Percentiles rank a stretch among this genome's conserved stretches.
These are phyloP conservation scores for Chrysosporium queenslandicum DNA, from an alignment of 2,329 filamentous ascomycete species.

Conservation along the genomic window DNA sequence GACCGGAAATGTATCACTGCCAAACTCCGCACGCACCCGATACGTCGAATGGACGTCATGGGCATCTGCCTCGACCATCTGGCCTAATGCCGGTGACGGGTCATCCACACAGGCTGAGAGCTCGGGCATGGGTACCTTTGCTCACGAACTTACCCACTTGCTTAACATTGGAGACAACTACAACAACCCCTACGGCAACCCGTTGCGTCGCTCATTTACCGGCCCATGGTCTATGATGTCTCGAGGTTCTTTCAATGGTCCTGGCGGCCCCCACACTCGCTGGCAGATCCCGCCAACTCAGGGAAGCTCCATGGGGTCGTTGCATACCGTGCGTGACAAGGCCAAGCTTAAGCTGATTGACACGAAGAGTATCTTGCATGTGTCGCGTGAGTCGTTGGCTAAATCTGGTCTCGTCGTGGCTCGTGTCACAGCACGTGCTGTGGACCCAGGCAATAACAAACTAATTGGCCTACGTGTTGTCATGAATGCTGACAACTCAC, in stretches of 20 bases:
- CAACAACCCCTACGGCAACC: conserved; percentile 17
- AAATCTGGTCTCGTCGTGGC: conserved; percentile 14
- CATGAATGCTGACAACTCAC: conserved; percentile 15
- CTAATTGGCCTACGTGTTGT: conserved; percentile 16
- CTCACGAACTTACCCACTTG: conserved; percentile 18
- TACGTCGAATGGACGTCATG: conserved; percentile 18
- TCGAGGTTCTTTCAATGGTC: conserved; percentile 18
- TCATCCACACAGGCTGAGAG: conserved; percentile 18
- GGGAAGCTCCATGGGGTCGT: conserved; percentile 16
- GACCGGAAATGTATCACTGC: conserved; percentile 4
- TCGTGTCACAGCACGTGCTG: conserved; percentile 15
- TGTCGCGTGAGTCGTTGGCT: conserved; percentile 16
- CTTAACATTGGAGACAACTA: conserved; percentile 18
- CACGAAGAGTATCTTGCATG: conserved; percentile 8
- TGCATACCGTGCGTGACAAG: conserved; percentile 18
- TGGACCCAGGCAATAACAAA: conserved; percentile 10
- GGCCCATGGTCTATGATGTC: conserved; percentile 19
- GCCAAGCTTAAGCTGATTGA: conserved; percentile 11
- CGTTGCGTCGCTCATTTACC: conserved; percentile 14
- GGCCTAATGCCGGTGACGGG: conserved; percentile 16
- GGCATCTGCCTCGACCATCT: conserved; percentile 17
- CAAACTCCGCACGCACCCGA: conserved; percentile 15
- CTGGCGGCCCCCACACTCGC: conserved; percentile 17
- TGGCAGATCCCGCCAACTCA: conserved; percentile 15
- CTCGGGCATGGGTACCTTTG: conserved; percentile 17